These are phyloP conservation scores for Amanita fuliginea DNA, from an alignment of 768 basidiomycete species.

Conservation along the genomic window DNA sequence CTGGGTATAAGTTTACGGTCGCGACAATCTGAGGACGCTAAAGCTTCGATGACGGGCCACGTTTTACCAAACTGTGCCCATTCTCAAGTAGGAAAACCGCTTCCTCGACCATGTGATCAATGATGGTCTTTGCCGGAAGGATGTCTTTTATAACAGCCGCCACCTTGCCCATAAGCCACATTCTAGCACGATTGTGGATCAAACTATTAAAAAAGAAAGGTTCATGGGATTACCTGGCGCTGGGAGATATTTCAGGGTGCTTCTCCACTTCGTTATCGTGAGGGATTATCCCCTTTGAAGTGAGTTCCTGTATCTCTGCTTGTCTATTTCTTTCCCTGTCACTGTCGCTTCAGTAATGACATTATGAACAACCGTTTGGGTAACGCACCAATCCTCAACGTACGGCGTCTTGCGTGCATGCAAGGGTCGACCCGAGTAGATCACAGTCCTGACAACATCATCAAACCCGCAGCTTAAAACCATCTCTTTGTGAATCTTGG, in stretches of 20 bases:
- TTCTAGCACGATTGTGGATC: constrained; percentile 8
- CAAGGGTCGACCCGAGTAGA: constrained; percentile 84
- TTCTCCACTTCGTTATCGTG: constrained; percentile 57
- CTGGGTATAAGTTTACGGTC: background rate
- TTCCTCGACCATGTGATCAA: constrained; percentile 60
- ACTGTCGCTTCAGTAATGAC: background rate
- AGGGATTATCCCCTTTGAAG: constrained; percentile 76
- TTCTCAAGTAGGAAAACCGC: constrained; percentile 24
- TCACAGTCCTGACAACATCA: constrained; percentile 76
- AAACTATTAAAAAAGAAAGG: background rate
- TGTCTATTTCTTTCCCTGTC: constrained; percentile 66
- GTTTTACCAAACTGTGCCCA: constrained; percentile 25
- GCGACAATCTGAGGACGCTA: constrained; percentile 12
- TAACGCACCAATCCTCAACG: constrained; percentile 67
- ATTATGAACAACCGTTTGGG: background rate
- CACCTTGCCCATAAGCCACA: constrained; percentile 83
- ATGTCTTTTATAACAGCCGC: constrained; percentile 65
- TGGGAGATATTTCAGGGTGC: constrained; percentile 70
- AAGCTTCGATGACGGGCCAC: constrained; percentile 36
- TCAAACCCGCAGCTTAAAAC: constrained; percentile 61
- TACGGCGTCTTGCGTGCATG: constrained; percentile 80
- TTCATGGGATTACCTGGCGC: constrained; percentile 26
- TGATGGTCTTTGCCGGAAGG: constrained; percentile 71
- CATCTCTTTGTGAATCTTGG: constrained; percentile 76
- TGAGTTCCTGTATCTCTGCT: constrained; percentile 74